These are phyloP conservation scores for Dendrobium catenatum DNA, from an alignment of 106 monocot genomes.

Conservation along the genomic window DNA sequence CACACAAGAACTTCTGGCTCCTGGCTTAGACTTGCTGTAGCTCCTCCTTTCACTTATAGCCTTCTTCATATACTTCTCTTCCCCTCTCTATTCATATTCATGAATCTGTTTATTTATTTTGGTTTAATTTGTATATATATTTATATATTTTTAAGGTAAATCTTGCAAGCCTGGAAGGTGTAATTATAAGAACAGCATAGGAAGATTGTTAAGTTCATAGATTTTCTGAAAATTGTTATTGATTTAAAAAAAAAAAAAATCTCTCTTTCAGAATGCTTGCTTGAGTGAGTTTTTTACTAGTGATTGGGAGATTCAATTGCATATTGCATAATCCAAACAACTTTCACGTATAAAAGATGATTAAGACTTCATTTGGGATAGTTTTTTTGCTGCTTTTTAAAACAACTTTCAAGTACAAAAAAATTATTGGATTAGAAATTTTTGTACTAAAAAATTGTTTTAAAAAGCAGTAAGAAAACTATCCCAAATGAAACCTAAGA, in stretches of 20 bases:
- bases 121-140: background rate
- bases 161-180: background rate
- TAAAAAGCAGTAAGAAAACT: no score
- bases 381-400: no score
- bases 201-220: background rate
- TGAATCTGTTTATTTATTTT: background rate
- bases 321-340: no score
- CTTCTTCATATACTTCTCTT: background rate
- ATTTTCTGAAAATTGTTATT: background rate
- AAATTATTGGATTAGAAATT: no score
- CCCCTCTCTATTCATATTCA: background rate
- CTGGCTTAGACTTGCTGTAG: slow-evolving; percentile 40
- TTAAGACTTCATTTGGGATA: no score
- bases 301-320: no score
- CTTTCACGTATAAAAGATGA: no score
- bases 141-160: background rate
- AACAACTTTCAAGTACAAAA: no score
- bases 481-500: no score
- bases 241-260: background rate
- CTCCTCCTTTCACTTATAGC: background rate
- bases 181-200: background rate
- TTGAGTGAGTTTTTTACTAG: no score
- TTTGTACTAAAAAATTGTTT: no score
- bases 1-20: slow-evolving; percentile 96
- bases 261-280: background rate